Percentiles rank a stretch among this genome's conserved stretches.
Conservation (phyloP, 139 green algal species). For the Spirogloea muscicola region DNA sequence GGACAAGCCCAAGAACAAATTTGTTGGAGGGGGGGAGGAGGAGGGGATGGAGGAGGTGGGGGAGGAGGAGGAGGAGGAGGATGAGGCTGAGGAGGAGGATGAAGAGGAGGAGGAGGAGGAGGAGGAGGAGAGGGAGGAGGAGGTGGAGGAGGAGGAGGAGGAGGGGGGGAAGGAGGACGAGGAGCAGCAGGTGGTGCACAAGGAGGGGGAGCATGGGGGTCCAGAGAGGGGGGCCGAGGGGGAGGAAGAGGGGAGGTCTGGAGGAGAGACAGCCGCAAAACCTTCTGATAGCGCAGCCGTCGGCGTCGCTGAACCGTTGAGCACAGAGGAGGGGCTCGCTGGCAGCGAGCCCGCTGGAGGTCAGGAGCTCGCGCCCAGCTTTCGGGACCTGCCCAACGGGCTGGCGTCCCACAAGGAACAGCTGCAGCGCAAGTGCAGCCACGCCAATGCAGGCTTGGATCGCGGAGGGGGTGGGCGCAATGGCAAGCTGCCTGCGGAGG, state of each 20-base stretch:
- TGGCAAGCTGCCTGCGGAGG: no score
- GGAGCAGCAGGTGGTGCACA: background rate
- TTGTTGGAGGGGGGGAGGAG: no score
- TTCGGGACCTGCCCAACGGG: no score
- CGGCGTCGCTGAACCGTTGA: no score
- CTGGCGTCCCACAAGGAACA: no score
- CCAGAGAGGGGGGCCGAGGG: background rate
- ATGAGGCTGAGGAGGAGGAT: background rate
- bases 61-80: background rate
- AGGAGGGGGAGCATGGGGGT: background rate
- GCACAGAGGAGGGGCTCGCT: no score
- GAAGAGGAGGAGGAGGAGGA: slow-evolving; percentile 20
- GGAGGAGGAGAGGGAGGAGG: background rate
- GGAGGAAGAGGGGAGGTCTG: background rate
- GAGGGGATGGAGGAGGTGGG: background rate
- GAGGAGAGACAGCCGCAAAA: background rate
- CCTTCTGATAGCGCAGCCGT: no score
- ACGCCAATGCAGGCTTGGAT: no score
- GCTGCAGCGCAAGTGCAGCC: no score
- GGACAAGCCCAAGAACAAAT: background rate
- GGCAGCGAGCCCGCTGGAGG: no score
- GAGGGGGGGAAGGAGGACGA: slow-evolving; percentile 1
- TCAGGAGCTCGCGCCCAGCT: no score
- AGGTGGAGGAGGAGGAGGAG: slow-evolving; percentile 36
- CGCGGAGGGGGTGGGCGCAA: no score